These are phyloP conservation scores for Amaranthus tricolor DNA, from an alignment of 179 eudicot genomes.

Conservation along the genomic window DNA sequence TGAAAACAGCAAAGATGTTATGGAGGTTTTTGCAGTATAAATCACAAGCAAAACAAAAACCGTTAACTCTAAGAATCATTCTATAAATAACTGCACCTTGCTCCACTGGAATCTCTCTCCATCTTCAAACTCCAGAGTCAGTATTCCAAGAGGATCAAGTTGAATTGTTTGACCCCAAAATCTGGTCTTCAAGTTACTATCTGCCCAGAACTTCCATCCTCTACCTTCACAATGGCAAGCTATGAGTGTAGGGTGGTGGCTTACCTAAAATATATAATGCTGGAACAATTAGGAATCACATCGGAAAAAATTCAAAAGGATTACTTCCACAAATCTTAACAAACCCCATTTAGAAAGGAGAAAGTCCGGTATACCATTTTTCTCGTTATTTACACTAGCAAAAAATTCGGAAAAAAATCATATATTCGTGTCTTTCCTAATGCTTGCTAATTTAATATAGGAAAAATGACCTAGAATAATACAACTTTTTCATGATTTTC, in stretches of 20 bases:
- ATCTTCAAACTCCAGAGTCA: conserved; percentile 72
- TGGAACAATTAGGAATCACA: conserved; percentile 4
- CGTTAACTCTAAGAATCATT: not conserved
- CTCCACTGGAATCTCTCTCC: conserved; percentile 88
- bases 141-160: conserved; percentile 79
- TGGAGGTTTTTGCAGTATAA: not conserved
- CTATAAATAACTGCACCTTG: conserved; percentile 45
- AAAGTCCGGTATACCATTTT: too few species aligned
- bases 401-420: too few species aligned
- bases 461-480: too few species aligned
- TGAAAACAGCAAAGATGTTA: conserved; percentile 28
- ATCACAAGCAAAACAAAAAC: not conserved
- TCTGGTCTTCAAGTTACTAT: conserved; percentile 71
- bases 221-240: conserved; percentile 90
- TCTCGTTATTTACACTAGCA: too few species aligned
- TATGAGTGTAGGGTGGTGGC: conserved; percentile 85
- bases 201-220: conserved; percentile 93
- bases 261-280: conserved; percentile 48
- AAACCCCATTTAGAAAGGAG: too few species aligned
- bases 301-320: not conserved
- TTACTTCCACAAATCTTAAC: too few species aligned
- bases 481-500: too few species aligned
- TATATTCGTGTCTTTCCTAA: too few species aligned
- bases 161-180: conserved; percentile 93
- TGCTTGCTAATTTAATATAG: too few species aligned